phyloP scores from a whole-genome alignment of 371 early-diverging fungal species.

The Zychaea mexicana region DNA sequence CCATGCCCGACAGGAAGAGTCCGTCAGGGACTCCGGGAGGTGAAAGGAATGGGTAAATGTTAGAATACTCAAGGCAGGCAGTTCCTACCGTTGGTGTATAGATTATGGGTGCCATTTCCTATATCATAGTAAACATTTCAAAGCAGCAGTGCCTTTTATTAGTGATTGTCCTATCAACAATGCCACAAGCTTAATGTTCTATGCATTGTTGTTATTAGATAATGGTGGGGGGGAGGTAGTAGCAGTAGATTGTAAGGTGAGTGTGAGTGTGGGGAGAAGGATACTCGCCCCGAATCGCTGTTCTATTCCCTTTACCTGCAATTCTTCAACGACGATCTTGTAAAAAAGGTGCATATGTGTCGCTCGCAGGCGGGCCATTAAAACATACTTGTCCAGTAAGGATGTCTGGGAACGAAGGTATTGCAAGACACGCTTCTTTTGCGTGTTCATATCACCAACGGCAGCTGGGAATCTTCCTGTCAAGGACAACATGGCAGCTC shows the following conservation, averaged over 20 bases:
- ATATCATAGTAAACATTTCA: neutral
- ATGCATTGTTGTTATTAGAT: neutral
- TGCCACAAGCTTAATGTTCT: no score
- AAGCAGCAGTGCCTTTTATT: no score
- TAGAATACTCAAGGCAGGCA: conserved; percentile 88
- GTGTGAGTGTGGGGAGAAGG: no score
- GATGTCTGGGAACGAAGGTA: conserved; percentile 66
- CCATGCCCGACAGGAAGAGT: conserved; percentile 76
- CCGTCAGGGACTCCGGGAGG: conserved; percentile 80
- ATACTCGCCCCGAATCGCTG: no score
- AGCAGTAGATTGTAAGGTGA: no score
- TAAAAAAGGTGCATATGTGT: conserved; percentile 83
- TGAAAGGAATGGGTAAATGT: conserved; percentile 82
- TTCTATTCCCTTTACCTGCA: conserved; percentile 49
- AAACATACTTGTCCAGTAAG: conserved; percentile 80
- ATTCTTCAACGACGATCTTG: conserved; percentile 69
- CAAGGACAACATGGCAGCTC: conserved; percentile 20
- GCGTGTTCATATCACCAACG: conserved; percentile 71
- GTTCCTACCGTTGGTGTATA: conserved; percentile 95
- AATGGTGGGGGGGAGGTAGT: neutral
- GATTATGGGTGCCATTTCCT: conserved; percentile 79
- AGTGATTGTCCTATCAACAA: no score
- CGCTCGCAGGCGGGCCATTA: conserved; percentile 77
- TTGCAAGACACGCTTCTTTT: conserved; percentile 73
- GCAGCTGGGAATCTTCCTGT: conserved; percentile 71